Evolutionary conservation across 306 rosid genomes (phyloP), one percentile per base, ranked within the genome.

Genomic region (Pyrus pyrifolia): DNA sequence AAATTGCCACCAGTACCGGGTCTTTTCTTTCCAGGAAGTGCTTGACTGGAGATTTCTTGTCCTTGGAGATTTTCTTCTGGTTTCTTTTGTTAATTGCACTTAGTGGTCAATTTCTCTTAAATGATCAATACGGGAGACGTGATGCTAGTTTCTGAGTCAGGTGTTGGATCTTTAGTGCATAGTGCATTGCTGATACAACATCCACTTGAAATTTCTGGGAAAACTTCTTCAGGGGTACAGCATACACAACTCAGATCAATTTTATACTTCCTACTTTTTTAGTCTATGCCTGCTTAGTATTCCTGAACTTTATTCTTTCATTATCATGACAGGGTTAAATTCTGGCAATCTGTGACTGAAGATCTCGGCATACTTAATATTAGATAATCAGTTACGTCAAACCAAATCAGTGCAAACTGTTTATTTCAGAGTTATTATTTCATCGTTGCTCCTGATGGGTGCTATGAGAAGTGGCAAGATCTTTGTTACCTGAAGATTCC

Each of bases 71-170:
- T 96, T 96, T 88, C 96, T 90, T 90, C 87, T 87, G 88, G 97
- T 91, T 87, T 91, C 99, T 79, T 96, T 89, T 84, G 99, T 92
- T 81, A 96, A 96, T 86, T 87, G 96, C 90, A 96, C 99, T 85
- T 96, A 96, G 97, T 85, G 84, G 89, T 88, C 91, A 74, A 85
- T 74, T 85, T 77, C 76, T 76, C 77, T 80, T 85, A 72, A 79
- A 90, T 92, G 96, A 89, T 83, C 92, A 85, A 85, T 89, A 87
- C 92, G 78, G 82, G 88, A 84, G 88, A 84, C 80, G 93, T 89
- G 79, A 92, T 92, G 99, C 92, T 85, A 82, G 82, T 84, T 86
- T 84, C 83, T 92, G 84, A 91, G 87, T 87, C 88, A 72, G 92
- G 93, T 88, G 92, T 91, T 89, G 92, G 93, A 86, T 92, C 97